Conservation (phyloP, 2,329 filamentous ascomycete species). For the Fusarium anguioides region DNA sequence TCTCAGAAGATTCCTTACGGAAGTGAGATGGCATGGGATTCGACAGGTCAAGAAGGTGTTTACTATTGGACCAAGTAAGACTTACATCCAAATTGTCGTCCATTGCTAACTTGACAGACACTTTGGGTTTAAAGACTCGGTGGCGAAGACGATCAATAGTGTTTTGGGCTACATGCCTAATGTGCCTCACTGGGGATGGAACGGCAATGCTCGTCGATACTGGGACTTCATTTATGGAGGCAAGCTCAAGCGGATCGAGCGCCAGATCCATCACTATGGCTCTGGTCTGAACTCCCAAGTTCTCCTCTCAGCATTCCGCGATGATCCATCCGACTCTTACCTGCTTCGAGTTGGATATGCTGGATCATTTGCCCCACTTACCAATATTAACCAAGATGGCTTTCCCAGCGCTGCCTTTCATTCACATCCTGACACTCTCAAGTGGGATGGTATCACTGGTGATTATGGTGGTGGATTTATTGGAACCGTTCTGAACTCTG, state of each 20-base stretch:
- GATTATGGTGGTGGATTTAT: constrained; percentile 68
- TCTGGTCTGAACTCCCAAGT: constrained; percentile 68
- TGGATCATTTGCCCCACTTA: constrained; percentile 63
- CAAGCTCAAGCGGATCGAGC: constrained; percentile 57
- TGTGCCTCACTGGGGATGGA: constrained; percentile 71
- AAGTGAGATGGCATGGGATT: constrained; percentile 72
- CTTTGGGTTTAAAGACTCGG: constrained; percentile 60
- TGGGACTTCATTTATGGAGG: constrained; percentile 67
- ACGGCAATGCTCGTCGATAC: constrained; percentile 69
- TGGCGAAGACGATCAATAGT: constrained; percentile 62
- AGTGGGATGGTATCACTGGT: constrained; percentile 67
- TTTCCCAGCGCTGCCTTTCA: constrained; percentile 68
- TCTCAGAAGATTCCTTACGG: constrained; percentile 64
- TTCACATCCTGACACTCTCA: constrained; percentile 64
- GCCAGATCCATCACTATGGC: constrained; percentile 68
- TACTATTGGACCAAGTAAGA: constrained; percentile 66
- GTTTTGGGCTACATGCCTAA: constrained; percentile 68
- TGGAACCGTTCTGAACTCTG: constrained; percentile 61
- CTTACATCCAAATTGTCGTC: accelerated
- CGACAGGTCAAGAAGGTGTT: constrained; percentile 70
- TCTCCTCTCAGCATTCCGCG: constrained; percentile 63
- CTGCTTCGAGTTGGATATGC: constrained; percentile 65
- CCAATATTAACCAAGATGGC: constrained; percentile 66
- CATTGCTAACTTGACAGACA: constrained; percentile 49
- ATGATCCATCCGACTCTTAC: constrained; percentile 59